phyloP scores from a whole-genome alignment of 257 asterid genomes.

The Solanum sitiens region DNA sequence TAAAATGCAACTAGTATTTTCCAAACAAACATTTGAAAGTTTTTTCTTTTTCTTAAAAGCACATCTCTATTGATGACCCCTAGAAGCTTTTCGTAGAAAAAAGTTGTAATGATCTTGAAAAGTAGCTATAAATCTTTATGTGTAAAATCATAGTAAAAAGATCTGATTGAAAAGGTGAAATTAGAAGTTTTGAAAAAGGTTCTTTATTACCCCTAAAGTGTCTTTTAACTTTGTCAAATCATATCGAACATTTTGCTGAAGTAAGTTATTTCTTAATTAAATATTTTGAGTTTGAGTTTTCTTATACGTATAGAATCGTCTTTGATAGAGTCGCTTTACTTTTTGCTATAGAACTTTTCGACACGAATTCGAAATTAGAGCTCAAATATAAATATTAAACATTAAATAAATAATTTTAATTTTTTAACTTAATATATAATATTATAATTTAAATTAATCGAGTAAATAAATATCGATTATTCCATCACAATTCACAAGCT shows the following conservation, averaged over 20 bases:
- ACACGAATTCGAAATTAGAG: too few relatives aligned
- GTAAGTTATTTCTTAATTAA: too few relatives aligned
- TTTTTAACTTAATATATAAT: not conserved
- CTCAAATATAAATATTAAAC: too few relatives aligned
- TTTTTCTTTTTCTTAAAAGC: not conserved
- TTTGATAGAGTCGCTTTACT: too few relatives aligned
- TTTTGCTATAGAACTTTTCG: fast-evolving
- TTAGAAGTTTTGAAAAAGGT: not conserved
- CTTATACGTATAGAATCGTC: fast-evolving
- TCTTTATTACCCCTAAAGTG: not conserved
- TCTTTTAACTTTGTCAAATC: not conserved
- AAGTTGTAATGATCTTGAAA: not conserved
- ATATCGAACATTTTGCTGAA: not conserved
- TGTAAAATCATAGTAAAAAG: not conserved
- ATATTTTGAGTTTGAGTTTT: too few relatives aligned
- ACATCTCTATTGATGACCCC: not conserved
- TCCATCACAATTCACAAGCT: not conserved
- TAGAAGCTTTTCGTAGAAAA: not conserved
- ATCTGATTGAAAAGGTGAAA: not conserved
- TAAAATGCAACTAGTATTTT: not conserved
- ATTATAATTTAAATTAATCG: not conserved
- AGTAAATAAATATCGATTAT: not conserved
- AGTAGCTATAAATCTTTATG: not conserved
- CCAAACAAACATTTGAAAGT: not conserved
- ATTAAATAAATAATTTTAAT: not conserved